Percentiles rank a stretch among this genome's conserved stretches.
Conservation (phyloP, 768 basidiomycete species). For the Nidula microcarpa region DNA sequence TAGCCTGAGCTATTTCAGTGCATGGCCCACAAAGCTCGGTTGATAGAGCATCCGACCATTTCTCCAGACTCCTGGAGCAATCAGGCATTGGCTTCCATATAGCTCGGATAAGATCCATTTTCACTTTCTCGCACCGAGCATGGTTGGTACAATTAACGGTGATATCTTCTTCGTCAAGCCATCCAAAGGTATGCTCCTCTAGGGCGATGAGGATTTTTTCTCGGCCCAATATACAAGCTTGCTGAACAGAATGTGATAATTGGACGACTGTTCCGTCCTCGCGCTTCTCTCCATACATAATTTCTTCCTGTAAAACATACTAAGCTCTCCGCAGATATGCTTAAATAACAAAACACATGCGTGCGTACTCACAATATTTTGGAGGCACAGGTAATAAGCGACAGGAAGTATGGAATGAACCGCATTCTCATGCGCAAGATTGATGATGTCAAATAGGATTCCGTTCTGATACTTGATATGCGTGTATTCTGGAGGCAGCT, state of each 20-base stretch:
- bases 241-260: constrained; percentile 1
- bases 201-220: constrained; percentile 3
- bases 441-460: constrained; percentile 7
- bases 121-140: not conserved
- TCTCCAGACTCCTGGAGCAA: not conserved
- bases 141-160: not conserved
- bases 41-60: not conserved
- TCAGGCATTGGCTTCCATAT: not conserved
- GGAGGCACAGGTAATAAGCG: constrained; percentile 7
- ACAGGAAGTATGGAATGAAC: constrained; percentile 2
- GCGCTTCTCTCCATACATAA: constrained; percentile 3
- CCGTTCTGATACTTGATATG: constrained; percentile 2
- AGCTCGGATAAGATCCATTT: not conserved
- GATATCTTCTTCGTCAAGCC: constrained; percentile 1
- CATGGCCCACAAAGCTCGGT: not conserved
- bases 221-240: constrained; percentile 5
- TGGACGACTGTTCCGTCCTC: constrained; percentile 2
- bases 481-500: constrained; percentile 1
- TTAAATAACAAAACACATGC: not conserved
- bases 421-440: constrained; percentile 3
- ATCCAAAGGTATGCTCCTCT: constrained; percentile 1
- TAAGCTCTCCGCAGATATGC: not conserved
- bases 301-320: not conserved
- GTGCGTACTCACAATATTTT: not conserved
- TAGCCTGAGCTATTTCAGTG: not conserved